Evolutionary conservation across 2,329 filamentous ascomycete genomes (phyloP).

Genomic region (Pyricularia sp.): DNA sequence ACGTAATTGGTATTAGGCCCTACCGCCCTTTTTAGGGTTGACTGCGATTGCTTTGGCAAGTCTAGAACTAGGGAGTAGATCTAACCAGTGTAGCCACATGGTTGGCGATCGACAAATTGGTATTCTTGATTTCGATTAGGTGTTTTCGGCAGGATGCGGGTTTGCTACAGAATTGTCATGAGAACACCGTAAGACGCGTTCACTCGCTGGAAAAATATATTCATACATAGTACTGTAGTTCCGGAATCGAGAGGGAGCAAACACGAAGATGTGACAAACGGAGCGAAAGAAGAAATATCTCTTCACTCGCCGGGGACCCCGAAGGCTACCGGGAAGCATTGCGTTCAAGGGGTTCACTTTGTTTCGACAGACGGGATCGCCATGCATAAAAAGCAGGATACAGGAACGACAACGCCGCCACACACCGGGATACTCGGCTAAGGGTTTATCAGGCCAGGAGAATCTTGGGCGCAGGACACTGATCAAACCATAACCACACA

Average conservation of each 20-base stretch:
- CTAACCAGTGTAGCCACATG: background rate
- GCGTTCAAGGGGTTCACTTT: background rate
- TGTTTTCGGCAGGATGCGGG: background rate
- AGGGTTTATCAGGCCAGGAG: background rate
- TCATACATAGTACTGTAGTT: too few species aligned
- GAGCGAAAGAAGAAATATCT: background rate
- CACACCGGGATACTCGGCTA: background rate
- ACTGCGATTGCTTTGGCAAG: too few species aligned
- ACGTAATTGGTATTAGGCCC: background rate
- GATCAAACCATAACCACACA: background rate
- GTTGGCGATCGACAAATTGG: background rate
- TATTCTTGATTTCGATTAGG: background rate
- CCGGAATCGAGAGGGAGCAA: too few species aligned
- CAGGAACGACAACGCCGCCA: background rate
- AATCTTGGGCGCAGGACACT: background rate
- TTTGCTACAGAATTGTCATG: background rate
- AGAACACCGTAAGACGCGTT: too few species aligned
- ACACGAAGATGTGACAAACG: too few species aligned
- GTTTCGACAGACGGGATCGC: background rate
- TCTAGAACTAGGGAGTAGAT: too few species aligned
- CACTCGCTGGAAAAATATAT: too few species aligned
- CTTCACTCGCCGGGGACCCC: background rate
- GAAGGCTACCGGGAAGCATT: background rate
- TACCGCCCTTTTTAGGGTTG: too few species aligned
- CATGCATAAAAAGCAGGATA: background rate